Conservation (phyloP, 2,329 filamentous ascomycete species). For the Fusarium buharicum region DNA sequence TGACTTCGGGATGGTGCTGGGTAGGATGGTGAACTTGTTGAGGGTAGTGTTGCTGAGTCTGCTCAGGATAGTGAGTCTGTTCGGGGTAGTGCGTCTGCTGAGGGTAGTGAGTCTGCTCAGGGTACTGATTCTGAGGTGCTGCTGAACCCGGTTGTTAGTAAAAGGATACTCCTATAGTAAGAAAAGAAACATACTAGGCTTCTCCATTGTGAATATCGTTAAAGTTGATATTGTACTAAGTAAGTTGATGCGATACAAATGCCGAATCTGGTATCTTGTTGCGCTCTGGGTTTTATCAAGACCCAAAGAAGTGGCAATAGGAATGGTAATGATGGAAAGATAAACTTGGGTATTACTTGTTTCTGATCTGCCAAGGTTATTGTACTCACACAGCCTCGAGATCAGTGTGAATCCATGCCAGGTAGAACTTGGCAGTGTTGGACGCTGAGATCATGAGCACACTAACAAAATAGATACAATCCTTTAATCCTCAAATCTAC, state of each 20-base stretch:
- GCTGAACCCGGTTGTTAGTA: constrained; percentile 5
- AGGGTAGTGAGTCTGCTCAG: neutral
- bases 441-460: no score
- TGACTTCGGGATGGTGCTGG: neutral
- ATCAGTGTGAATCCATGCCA: no score
- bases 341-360: neutral
- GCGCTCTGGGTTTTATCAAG: neutral
- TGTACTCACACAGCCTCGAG: neutral
- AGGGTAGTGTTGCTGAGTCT: neutral
- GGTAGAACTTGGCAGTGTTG: no score
- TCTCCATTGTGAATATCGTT: constrained; percentile 30
- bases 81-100: neutral
- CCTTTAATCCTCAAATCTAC: no score
- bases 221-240: neutral
- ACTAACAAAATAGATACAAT: no score
- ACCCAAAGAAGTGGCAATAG: neutral
- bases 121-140: constrained; percentile 9
- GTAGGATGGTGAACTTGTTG: neutral
- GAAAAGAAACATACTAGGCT: constrained; percentile 26
- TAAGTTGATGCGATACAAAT: neutral
- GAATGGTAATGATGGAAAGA: constrained; percentile 2
- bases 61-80: constrained; percentile 6
- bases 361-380: neutral
- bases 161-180: no score
- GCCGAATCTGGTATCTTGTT: neutral